Evolutionary conservation across 768 basidiomycete species (phyloP).

Genomic region (Paxillus rubicundulus): DNA sequence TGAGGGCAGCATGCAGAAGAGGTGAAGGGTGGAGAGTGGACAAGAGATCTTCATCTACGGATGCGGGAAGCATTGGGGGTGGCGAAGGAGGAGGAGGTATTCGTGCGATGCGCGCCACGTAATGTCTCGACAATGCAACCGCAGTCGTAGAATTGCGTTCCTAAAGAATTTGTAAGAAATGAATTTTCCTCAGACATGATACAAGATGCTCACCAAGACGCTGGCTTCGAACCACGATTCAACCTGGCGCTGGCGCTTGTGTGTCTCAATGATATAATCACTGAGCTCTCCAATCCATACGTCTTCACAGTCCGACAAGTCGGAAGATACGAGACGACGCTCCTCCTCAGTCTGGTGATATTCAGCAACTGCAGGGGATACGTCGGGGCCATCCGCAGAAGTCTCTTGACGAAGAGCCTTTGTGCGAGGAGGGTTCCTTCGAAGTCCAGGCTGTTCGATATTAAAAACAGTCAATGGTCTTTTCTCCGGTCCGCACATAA

Average conservation of each 20-base stretch:
- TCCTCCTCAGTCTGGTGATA: conserved; percentile 39
- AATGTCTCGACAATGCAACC: conserved; percentile 35
- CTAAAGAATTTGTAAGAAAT: conserved; percentile 37
- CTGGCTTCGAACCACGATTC: conserved; percentile 72
- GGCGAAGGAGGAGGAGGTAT: conserved; percentile 45
- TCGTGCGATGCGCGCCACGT: conserved; percentile 41
- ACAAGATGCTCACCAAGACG: conserved; percentile 47
- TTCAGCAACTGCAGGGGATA: conserved; percentile 15
- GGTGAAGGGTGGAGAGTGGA: conserved; percentile 39
- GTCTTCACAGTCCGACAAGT: conserved; percentile 79
- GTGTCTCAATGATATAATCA: conserved; percentile 68
- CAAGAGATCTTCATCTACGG: conserved; percentile 35
- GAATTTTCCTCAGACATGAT: neutral
- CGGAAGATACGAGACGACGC: conserved; percentile 57
- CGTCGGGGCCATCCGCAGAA: conserved; percentile 24
- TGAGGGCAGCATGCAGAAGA: conserved; percentile 27
- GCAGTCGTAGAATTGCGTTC: conserved; percentile 69
- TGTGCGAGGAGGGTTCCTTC: conserved; percentile 41
- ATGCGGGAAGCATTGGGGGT: conserved; percentile 28
- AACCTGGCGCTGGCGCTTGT: conserved; percentile 69
- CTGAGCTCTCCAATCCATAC: conserved; percentile 70
- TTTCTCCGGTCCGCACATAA: neutral
- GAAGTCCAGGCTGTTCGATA: conserved; percentile 35
- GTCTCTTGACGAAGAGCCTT: conserved; percentile 34
- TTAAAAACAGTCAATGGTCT: conserved; percentile 3